Percentiles rank a stretch among this genome's conserved stretches.
phyloP scores from a whole-genome alignment of 768 basidiomycete genomes.

The Leccinum longicurvipes region DNA sequence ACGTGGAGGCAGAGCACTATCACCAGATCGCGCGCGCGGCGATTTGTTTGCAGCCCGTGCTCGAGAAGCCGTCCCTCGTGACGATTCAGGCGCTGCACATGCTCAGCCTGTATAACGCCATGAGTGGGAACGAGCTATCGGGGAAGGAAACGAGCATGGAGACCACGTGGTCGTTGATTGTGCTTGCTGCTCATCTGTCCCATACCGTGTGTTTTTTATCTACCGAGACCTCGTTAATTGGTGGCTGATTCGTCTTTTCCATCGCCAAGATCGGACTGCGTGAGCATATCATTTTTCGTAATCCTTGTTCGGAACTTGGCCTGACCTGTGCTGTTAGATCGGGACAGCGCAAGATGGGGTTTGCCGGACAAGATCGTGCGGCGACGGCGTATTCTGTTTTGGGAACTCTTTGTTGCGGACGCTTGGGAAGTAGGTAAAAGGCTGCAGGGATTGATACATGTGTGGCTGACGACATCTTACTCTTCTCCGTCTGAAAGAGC shows the following conservation, averaged over 20 bases:
- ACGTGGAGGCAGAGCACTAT: constrained; percentile 55
- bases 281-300: constrained; percentile 31
- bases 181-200: constrained; percentile 61
- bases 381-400: constrained; percentile 66
- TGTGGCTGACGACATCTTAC: constrained; percentile 9
- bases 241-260: constrained; percentile 11
- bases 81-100: constrained; percentile 70
- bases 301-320: background rate
- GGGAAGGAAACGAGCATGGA: constrained; percentile 67
- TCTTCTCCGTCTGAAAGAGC: constrained; percentile 39
- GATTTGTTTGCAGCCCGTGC: constrained; percentile 60
- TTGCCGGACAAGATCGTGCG: constrained; percentile 61
- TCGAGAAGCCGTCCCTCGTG: constrained; percentile 68
- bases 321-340: constrained; percentile 37
- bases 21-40: constrained; percentile 65
- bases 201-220: constrained; percentile 50
- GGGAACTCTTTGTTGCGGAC: constrained; percentile 75
- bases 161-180: constrained; percentile 65
- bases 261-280: constrained; percentile 60
- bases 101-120: constrained; percentile 65
- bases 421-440: constrained; percentile 53
- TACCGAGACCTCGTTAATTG: background rate
- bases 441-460: background rate
- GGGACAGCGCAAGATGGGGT: constrained; percentile 64
- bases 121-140: constrained; percentile 59